Conservation (phyloP, 495 filamentous ascomycete genomes). For the Darksidea phi region DNA sequence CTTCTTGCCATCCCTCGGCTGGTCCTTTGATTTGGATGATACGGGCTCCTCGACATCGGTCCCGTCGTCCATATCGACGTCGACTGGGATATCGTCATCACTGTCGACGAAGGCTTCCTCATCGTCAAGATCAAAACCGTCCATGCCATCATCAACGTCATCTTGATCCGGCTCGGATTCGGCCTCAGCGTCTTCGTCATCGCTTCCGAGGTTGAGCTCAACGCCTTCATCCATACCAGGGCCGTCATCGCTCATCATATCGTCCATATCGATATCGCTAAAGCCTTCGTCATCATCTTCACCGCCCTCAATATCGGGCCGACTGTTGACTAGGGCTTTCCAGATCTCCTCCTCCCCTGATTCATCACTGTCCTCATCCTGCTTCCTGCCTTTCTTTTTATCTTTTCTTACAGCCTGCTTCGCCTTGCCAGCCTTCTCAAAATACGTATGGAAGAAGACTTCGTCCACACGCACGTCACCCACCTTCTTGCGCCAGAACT, state of each 20-base stretch:
- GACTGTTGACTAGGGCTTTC: slow-evolving; percentile 82
- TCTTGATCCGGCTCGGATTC: slow-evolving; percentile 6
- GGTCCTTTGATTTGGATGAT: slow-evolving; percentile 28
- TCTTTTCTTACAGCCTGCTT: slow-evolving; percentile 48
- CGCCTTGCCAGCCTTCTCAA: slow-evolving; percentile 72
- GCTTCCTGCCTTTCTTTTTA: slow-evolving; percentile 53
- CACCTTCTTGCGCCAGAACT: slow-evolving; percentile 88
- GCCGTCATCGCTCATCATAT: slow-evolving; percentile 50
- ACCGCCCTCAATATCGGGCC: slow-evolving; percentile 69
- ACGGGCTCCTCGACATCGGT: slow-evolving; percentile 50
- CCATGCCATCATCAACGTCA: slow-evolving; percentile 35
- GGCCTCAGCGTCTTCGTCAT: slow-evolving; percentile 41
- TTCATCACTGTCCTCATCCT: slow-evolving; percentile 52
- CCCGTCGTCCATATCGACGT: slow-evolving; percentile 34
- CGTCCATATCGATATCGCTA: slow-evolving; percentile 58
- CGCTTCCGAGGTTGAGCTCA: slow-evolving; percentile 50
- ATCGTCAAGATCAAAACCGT: slow-evolving; percentile 12
- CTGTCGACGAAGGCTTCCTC: slow-evolving; percentile 47
- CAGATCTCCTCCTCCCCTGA: slow-evolving; percentile 74
- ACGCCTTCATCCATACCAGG: slow-evolving; percentile 54
- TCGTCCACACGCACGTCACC: slow-evolving; percentile 86
- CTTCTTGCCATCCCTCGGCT: slow-evolving; percentile 40
- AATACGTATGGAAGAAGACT: slow-evolving; percentile 98
- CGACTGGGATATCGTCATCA: slow-evolving; percentile 40
- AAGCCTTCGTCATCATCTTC: slow-evolving; percentile 33